Percentiles rank a stretch among this genome's conserved stretches.
Conservation (phyloP, 176 grass and related monocot species). For the barley (Hordeum vulgare) region DNA sequence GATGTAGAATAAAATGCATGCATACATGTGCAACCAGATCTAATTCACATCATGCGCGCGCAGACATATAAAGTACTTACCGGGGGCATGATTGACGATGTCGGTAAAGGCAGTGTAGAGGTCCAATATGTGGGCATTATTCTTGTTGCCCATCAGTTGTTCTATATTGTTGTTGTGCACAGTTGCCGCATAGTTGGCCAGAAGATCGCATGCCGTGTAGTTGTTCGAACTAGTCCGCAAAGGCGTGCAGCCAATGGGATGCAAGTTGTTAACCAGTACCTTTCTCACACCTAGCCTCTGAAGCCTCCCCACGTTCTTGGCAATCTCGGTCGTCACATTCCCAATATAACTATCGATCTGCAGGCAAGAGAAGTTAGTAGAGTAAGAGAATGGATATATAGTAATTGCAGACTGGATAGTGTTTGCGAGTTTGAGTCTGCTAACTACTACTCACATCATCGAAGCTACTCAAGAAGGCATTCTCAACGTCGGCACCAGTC, state of each 20-base stretch:
- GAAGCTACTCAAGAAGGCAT: background rate
- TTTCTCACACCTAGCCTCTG: conserved; percentile 5
- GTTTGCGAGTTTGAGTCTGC: background rate
- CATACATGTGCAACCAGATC: background rate
- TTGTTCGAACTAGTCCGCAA: background rate
- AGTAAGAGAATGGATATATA: background rate
- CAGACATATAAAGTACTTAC: background rate
- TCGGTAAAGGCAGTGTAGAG: background rate
- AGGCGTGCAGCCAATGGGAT: conserved; percentile 43
- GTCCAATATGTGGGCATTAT: background rate
- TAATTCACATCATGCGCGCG: background rate
- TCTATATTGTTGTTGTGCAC: background rate
- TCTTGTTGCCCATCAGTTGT: background rate
- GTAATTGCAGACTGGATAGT: background rate
- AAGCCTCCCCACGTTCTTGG: background rate
- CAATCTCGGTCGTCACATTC: background rate
- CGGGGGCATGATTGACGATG: background rate
- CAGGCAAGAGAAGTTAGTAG: background rate
- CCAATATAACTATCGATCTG: background rate
- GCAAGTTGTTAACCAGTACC: background rate
- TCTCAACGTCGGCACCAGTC: background rate
- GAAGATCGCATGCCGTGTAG: background rate
- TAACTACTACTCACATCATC: background rate
- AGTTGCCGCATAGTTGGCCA: background rate
- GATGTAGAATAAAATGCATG: background rate